Evolutionary conservation across 148 eudicot genomes (phyloP).

Genomic region (Spergularia marina): DNA sequence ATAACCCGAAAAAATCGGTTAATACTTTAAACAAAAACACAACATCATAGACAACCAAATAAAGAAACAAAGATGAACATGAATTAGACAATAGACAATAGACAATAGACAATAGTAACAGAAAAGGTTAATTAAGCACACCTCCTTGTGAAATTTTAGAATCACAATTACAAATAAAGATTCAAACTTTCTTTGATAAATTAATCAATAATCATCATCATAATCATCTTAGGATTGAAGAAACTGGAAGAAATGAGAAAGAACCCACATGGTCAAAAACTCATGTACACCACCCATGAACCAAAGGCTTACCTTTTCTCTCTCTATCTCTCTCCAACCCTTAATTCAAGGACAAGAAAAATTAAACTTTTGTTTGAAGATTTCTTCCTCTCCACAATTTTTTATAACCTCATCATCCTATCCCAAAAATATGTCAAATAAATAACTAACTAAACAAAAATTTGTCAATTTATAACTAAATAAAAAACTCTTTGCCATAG

Average conservation of each 20-base stretch:
- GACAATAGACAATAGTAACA: not conserved
- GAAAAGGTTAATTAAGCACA: conserved; percentile 16
- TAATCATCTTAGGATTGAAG: conserved; percentile 10
- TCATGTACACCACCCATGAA: conserved; percentile 29
- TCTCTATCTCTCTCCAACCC: conserved; percentile 30
- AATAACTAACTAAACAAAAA: not conserved
- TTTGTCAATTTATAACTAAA: not conserved
- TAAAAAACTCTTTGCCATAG: not conserved
- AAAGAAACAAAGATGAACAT: not conserved
- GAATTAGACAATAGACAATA: not conserved
- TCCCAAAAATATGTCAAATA: not conserved
- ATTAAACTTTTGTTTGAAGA: conserved; percentile 38
- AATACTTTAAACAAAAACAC: not conserved
- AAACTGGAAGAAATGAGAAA: conserved; percentile 15
- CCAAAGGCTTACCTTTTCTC: conserved; percentile 22
- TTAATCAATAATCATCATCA: conserved; percentile 19
- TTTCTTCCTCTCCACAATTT: conserved; percentile 29
- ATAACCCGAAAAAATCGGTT: too few relatives aligned
- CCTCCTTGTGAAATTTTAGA: not conserved
- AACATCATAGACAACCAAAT: conserved; percentile 17
- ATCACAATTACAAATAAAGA: not conserved
- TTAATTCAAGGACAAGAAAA: conserved; percentile 38
- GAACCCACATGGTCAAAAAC: conserved; percentile 33
- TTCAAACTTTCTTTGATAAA: conserved; percentile 5
- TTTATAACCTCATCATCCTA: not conserved